Conservation (phyloP, 352 stramenopile species). For the Stramenopiles sp. region DNA sequence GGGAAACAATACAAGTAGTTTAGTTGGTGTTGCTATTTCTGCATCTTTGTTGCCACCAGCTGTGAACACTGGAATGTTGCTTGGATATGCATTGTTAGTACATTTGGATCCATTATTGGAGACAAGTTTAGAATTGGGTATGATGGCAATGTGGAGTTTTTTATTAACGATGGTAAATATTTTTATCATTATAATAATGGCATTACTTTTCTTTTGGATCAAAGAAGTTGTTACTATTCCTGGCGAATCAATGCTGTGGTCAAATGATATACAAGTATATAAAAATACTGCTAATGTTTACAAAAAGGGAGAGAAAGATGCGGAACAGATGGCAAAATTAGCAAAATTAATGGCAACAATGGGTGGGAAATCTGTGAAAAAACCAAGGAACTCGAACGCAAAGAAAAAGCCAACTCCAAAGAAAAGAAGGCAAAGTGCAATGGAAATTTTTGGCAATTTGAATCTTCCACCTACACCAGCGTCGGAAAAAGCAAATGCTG, state of each 20-base stretch:
- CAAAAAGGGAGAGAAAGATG: conserved; percentile 9
- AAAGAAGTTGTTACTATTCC: conserved; percentile 42
- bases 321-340: background rate
- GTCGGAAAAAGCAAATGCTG: too few relatives aligned
- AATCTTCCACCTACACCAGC: too few relatives aligned
- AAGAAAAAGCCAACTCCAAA: too few relatives aligned
- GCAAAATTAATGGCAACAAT: background rate
- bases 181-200: conserved; percentile 30
- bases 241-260: conserved; percentile 15
- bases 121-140: conserved; percentile 8
- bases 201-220: conserved; percentile 39
- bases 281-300: conserved; percentile 12
- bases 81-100: conserved; percentile 10
- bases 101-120: background rate
- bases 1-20: conserved; percentile 31
- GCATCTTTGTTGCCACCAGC: conserved; percentile 39
- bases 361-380: too few relatives aligned
- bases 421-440: too few relatives aligned
- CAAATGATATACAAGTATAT: conserved; percentile 15
- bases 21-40: conserved; percentile 47
- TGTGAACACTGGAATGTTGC: conserved; percentile 37
- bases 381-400: too few relatives aligned
- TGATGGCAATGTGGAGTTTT: conserved; percentile 25
- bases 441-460: too few relatives aligned
- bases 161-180: conserved; percentile 30